Percentiles rank a stretch among this genome's conserved stretches.
Evolutionary conservation across 2,329 filamentous ascomycete species (phyloP).

Genomic region (Nemania sp.): DNA sequence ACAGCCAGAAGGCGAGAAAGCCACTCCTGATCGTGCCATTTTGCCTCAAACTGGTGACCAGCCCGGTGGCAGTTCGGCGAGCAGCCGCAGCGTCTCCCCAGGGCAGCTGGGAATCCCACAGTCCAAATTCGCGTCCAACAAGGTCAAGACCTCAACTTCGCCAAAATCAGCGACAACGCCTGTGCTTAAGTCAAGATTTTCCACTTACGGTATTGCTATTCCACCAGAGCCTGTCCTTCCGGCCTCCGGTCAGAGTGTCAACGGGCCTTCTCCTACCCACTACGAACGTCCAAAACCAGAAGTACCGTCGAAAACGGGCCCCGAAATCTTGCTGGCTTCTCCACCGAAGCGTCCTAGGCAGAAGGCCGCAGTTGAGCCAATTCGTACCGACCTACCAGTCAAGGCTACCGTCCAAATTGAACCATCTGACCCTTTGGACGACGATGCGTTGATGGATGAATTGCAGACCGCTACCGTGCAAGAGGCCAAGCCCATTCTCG

Average conservation of each 20-base stretch:
- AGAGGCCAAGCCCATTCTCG: constrained; percentile 78
- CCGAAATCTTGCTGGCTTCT: constrained; percentile 29
- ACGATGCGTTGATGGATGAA: constrained; percentile 85
- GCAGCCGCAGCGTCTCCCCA: constrained; percentile 28
- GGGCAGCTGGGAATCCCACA: constrained; percentile 34
- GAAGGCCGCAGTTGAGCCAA: constrained; percentile 55
- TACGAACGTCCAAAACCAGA: constrained; percentile 25
- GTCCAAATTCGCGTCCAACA: constrained; percentile 38
- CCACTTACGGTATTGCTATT: constrained; percentile 44
- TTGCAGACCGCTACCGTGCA: constrained; percentile 79
- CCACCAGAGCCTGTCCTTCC: constrained; percentile 32
- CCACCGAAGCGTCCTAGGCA: constrained; percentile 43
- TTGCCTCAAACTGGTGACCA: background rate
- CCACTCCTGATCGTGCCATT: constrained; percentile 1
- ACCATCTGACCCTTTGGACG: constrained; percentile 54
- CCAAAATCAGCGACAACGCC: constrained; percentile 33
- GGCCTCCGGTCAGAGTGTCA: constrained; percentile 13
- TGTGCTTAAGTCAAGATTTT: constrained; percentile 51
- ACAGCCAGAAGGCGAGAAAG: constrained; percentile 2
- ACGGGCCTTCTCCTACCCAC: constrained; percentile 9
- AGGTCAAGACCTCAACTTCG: constrained; percentile 33
- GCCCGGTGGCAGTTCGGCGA: constrained; percentile 7
- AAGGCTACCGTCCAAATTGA: constrained; percentile 44
- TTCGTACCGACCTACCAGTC: constrained; percentile 54
- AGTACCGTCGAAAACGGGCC: constrained; percentile 14